Percentiles rank a stretch among this genome's conserved stretches.
Evolutionary conservation across 495 filamentous ascomycete genomes (phyloP).

Genomic region (Trichoderma virens): DNA sequence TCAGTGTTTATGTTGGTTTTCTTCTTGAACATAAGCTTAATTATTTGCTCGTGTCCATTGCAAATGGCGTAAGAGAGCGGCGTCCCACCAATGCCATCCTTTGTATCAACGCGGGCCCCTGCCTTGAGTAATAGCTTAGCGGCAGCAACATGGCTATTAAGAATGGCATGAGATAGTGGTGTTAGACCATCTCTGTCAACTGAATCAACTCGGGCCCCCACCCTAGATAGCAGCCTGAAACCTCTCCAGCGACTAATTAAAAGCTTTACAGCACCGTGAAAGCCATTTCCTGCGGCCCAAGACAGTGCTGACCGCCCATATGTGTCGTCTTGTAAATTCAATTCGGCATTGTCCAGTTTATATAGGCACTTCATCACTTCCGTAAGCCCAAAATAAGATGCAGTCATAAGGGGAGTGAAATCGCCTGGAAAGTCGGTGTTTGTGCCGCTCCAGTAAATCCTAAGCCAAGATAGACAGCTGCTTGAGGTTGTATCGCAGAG

Average conservation of each 20-base stretch:
- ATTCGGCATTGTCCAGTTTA: not conserved
- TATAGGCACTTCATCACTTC: not conserved
- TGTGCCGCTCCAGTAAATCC: not conserved
- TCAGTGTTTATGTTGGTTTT: not conserved
- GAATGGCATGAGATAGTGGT: not conserved
- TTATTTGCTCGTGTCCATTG: not conserved
- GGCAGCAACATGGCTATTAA: not conserved
- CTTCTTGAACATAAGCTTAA: not conserved
- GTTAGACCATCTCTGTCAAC: not conserved
- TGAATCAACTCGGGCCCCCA: not conserved
- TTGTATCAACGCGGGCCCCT: not conserved
- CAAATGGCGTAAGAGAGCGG: not conserved
- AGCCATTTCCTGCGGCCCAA: slow-evolving; percentile 20
- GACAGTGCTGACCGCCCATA: slow-evolving; percentile 21
- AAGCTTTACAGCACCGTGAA: slow-evolving; percentile 18
- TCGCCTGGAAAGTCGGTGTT: not conserved
- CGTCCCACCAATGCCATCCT: not conserved
- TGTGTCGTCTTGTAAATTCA: slow-evolving; percentile 1
- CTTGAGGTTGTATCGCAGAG: slow-evolving; percentile 7
- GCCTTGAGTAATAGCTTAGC: not conserved
- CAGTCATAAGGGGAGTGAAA: not conserved
- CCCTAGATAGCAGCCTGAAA: not conserved
- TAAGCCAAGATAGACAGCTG: not conserved
- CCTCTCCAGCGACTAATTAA: slow-evolving; percentile 13
- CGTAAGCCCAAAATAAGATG: slow-evolving; percentile 6